A percentile compares a stretch with the other conserved stretches of the same genome.
These are phyloP conservation scores for Diaporthe ilicicola DNA, from an alignment of 2,329 filamentous ascomycete species.

Conservation along the genomic window DNA sequence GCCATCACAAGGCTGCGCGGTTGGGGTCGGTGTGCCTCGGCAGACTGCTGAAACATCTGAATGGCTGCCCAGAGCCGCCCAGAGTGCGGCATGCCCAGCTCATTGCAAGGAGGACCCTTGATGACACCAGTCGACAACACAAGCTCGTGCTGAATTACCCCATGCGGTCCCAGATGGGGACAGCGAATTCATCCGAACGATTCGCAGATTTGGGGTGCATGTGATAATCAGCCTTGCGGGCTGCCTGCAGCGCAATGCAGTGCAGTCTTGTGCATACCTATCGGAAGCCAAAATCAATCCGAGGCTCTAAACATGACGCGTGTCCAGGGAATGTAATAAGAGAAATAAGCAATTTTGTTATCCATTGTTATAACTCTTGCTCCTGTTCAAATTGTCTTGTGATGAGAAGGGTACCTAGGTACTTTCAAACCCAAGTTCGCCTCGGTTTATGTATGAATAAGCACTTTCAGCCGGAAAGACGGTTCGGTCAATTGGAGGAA, in stretches of 20 bases:
- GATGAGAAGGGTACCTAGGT: neutral
- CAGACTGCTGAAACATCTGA: slow-evolving; percentile 25
- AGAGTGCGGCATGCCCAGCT: neutral
- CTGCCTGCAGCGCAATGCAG: neutral
- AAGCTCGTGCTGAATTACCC: slow-evolving; percentile 18
- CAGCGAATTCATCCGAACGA: neutral
- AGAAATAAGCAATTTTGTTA: neutral
- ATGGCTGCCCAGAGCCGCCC: neutral
- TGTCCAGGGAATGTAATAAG: neutral
- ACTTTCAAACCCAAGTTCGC: no score
- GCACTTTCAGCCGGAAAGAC: no score
- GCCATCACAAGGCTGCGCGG: slow-evolving; percentile 19
- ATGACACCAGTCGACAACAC: neutral
- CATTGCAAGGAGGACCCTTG: slow-evolving; percentile 21
- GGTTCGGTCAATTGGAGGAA: neutral
- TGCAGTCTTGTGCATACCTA: neutral
- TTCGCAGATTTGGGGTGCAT: neutral
- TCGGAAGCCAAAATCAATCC: neutral
- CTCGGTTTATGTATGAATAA: neutral
- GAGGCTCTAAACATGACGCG: neutral
- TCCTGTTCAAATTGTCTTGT: neutral
- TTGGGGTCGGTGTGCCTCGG: slow-evolving; percentile 19
- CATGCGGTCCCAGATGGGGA: neutral
- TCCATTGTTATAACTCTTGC: neutral
- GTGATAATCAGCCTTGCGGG: neutral